Base-by-base conservation (phyloP, 805 yeast species). In the Candida suzukii region DNA sequence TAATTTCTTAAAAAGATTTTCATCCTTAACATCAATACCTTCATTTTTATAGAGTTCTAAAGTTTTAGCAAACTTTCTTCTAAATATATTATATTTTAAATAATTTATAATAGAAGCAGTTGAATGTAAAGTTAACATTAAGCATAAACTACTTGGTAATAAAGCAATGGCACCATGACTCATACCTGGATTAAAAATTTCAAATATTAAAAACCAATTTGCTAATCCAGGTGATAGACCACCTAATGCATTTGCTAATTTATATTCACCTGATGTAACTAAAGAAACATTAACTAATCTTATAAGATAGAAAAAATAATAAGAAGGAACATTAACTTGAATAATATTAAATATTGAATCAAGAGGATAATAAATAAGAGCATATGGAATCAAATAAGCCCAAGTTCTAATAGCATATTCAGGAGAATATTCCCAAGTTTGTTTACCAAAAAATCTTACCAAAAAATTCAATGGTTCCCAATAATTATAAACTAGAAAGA, bases 361-460 rank as follows among this genome's bases (percentile, higher is more conserved):
- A 18, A 57, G 35, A 3, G 63, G 60, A 37, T 46, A 54, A 12
- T 51, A 48, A 14, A 58, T 38, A 6, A 58, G 13, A 0, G 51
- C 41, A 49, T 70, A 73, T 1, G 77, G 85, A 7, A 78, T 46
- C 22, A 90, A 63, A 51, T 83, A 88, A 2, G 84, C 72, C 79
- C 93, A 91, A 2, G 96, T 86, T 48, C 98, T 65, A 41, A 90
- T 86, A 16, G 95, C 87, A 53, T 76, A 87, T 41, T 73, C 83
- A 0, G 97, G 96, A 0, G 96, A 86, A 58, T 90, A 91, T 56
- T 90, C 97, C 97, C 97, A 90, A 0, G 97, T 90, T 60, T 88
- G 88, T 51, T 88, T 84, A 2, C 97, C 98, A 58, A 88, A 87
- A 2, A 83, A 83, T 48, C 95, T 73, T 1, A 82, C 61, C 28